Evolutionary conservation across 106 monocot species (phyloP), one percentile per base, ranked within the genome.

Genomic region (Dioscorea dumetorum): DNA sequence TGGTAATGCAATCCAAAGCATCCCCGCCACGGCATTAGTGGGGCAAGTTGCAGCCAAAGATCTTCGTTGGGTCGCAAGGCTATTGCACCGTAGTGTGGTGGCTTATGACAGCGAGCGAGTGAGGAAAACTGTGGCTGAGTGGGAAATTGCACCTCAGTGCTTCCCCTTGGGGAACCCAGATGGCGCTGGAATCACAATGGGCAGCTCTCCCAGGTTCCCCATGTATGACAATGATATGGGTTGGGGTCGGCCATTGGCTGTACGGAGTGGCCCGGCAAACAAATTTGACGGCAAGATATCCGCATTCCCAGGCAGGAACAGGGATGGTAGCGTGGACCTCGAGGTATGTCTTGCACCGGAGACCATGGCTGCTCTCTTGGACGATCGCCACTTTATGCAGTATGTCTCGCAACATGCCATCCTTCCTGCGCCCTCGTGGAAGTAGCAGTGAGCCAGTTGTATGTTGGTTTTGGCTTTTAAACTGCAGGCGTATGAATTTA

Each of bases 1-100:
- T 62, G 94, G 94, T 17, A 94, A 94, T 80, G 94, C 94, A n/a
- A 90, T 94, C 35, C 94, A 94, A 78, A 82, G 85, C 81, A 72
- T 89, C 24, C 76, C 83, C 32, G 85, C 87, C 49, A 67, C 77
- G 19, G 85, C 90, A 5, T 18, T 59, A 12, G 94, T 83, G 63
- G 77, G 61, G 20, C 85, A 87, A n/a, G 77, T 91, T 72, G n/a
- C 22, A 4, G 35, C 53, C 3, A 71, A 59, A 17, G 88, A 78
- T 8, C 80, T 91, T n/a, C 33, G 76, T 15, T 88, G 85, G 87
- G 69, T 76, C 8, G 87, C 90, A 10, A 63, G 17, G 15, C 60
- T 75, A 65, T 81, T 95, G 50, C 76, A 88, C 62, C 48, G 48
- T 18, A 83, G 67, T 50, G 83, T 95, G 65, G 72, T 50, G 60